A percentile compares a stretch with the other conserved stretches of the same genome.
Conservation (phyloP, 2,329 filamentous ascomycete species). For the Fusarium sp. region DNA sequence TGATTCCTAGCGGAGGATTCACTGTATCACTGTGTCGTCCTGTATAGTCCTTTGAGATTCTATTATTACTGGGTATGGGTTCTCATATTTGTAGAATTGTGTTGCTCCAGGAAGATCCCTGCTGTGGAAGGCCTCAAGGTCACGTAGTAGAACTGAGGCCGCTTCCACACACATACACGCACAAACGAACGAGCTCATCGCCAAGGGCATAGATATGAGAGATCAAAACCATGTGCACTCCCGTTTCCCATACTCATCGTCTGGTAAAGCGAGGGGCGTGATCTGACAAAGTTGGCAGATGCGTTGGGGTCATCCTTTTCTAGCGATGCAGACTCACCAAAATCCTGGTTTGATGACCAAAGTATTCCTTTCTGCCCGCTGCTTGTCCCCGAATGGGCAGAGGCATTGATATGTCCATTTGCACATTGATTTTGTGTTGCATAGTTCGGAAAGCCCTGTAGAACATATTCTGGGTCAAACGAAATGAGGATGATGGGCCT, state of each 20-base stretch:
- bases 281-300: constrained; percentile 2
- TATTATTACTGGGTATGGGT: background rate
- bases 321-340: background rate
- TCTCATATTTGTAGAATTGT: background rate
- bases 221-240: constrained; percentile 28
- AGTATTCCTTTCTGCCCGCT: background rate
- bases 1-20: no score
- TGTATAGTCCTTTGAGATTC: background rate
- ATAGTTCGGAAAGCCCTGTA: constrained; percentile 33
- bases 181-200: background rate
- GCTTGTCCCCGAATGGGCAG: background rate
- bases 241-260: constrained; percentile 32
- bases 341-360: background rate
- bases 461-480: constrained; percentile 43
- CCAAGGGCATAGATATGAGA: constrained; percentile 8
- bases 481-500: constrained; percentile 42
- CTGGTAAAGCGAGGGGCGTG: constrained; percentile 19
- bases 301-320: background rate
- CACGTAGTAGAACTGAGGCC: background rate
- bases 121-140: constrained; percentile 16
- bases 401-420: background rate
- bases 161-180: background rate
- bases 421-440: background rate
- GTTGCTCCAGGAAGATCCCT: background rate
- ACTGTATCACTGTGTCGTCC: background rate